phyloP scores from a whole-genome alignment of 441 rosid species.

The Bocquillonia castaneifolia region DNA sequence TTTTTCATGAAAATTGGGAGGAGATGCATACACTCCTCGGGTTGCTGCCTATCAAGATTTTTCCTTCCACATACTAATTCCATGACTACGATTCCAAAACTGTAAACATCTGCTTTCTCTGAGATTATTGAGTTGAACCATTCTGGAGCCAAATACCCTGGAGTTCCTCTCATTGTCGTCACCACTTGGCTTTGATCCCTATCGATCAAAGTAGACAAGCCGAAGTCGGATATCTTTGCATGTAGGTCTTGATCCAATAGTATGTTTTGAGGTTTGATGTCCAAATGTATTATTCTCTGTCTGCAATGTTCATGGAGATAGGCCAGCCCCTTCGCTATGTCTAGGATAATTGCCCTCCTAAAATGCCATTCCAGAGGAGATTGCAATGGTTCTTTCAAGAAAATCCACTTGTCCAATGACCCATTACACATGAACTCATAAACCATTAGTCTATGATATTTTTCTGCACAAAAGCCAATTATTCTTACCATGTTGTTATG shows the following conservation, averaged over 20 bases:
- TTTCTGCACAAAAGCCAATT: conserved; percentile 23
- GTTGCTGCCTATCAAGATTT: conserved; percentile 14
- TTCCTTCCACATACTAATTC: conserved; percentile 19
- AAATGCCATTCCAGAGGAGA: conserved; percentile 15
- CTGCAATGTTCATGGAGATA: conserved; percentile 24
- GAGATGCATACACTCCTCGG: conserved; percentile 5
- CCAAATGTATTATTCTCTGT: conserved; percentile 16
- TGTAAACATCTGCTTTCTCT: conserved; percentile 25
- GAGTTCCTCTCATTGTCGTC: conserved; percentile 24
- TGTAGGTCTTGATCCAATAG: conserved; percentile 9
- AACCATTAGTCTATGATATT: conserved; percentile 13
- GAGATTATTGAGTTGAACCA: conserved; percentile 14
- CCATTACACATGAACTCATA: conserved; percentile 24
- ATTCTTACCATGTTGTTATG: conserved; percentile 18
- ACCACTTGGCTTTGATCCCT: conserved; percentile 19
- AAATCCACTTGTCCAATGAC: conserved; percentile 19
- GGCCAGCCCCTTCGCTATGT: conserved; percentile 20
- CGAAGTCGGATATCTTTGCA: conserved; percentile 27
- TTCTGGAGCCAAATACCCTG: conserved; percentile 26
- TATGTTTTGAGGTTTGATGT: conserved; percentile 26
- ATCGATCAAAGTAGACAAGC: conserved; percentile 18
- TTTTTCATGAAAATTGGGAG: conserved; percentile 10
- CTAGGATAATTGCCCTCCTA: conserved; percentile 12
- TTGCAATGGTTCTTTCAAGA: background rate
- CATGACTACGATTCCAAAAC: conserved; percentile 23